Conservation (phyloP, 1,139 yeast genomes). For the Zhuliangozyma parablackwelliae region DNA sequence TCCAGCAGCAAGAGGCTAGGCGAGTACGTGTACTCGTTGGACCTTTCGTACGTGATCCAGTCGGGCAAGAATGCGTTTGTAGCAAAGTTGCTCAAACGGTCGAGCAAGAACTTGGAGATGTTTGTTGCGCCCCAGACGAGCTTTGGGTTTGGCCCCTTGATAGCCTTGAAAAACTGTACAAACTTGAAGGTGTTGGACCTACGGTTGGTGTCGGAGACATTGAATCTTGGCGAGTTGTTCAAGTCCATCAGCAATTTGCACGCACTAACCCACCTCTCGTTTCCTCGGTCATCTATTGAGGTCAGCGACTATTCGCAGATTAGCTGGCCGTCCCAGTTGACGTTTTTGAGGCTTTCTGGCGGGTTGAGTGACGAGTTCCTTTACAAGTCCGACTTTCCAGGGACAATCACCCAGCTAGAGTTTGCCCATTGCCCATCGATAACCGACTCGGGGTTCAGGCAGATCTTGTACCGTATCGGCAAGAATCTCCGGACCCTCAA, state of each 20-base stretch:
- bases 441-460: conserved; percentile 55
- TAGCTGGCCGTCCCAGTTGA: conserved; percentile 75
- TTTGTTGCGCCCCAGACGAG: conserved; percentile 94
- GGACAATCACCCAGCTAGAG: conserved; percentile 64
- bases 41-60: conserved; percentile 76
- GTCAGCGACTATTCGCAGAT: conserved; percentile 55
- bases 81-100: conserved; percentile 73
- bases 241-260: conserved; percentile 62
- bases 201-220: conserved; percentile 87
- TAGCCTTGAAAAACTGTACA: conserved; percentile 69
- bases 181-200: conserved; percentile 66
- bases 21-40: conserved; percentile 49
- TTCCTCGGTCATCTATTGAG: conserved; percentile 83
- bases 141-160: conserved; percentile 85
- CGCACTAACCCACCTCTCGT: conserved; percentile 67
- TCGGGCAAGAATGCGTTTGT: conserved; percentile 92
- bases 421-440: conserved; percentile 86
- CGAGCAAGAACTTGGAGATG: conserved; percentile 55
- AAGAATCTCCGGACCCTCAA: conserved; percentile 55
- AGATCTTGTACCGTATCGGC: conserved; percentile 62
- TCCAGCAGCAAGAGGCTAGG: conserved; percentile 41
- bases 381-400: conserved; percentile 61
- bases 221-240: conserved; percentile 75
- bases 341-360: conserved; percentile 76
- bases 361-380: conserved; percentile 84